Conservation (phyloP, 768 basidiomycete genomes). For the Tephrocybe rancida region DNA sequence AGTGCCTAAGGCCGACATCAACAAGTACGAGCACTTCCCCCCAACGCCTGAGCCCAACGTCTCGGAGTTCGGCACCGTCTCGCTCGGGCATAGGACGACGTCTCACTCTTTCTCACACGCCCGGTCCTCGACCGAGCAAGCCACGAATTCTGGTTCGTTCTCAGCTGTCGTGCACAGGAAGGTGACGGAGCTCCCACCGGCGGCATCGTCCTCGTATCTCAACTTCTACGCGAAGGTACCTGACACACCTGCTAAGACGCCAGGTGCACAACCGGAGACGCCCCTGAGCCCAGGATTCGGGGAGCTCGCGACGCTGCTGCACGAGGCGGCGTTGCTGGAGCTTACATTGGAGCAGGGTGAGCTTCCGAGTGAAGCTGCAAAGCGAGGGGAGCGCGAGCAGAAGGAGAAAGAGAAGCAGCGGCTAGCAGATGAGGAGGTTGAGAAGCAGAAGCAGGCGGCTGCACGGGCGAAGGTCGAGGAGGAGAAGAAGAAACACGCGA, state of each 20-base stretch:
- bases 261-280: conserved; percentile 32
- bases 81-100: conserved; percentile 21
- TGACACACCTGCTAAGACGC: conserved; percentile 31
- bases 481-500: conserved; percentile 22
- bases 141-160: conserved; percentile 36
- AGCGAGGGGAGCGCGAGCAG: conserved; percentile 3
- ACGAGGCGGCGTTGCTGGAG: conserved; percentile 63
- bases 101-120: conserved; percentile 26
- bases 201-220: conserved; percentile 19
- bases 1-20: conserved; percentile 18
- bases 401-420: conserved; percentile 17
- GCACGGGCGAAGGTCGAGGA: conserved; percentile 23
- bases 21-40: conserved; percentile 36
- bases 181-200: conserved; percentile 40
- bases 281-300: conserved; percentile 50
- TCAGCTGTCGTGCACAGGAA: conserved; percentile 62
- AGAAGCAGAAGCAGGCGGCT: conserved; percentile 8
- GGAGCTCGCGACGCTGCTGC: conserved; percentile 56
- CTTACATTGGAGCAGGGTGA: conserved; percentile 52
- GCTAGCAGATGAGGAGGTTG: conserved; percentile 14
- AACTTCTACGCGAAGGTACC: conserved; percentile 22
- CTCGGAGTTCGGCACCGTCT: conserved; percentile 28
- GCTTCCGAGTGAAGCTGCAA: conserved; percentile 36
- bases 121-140: conserved; percentile 13
- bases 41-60: conserved; percentile 33